These are phyloP conservation scores for Chaetomium globosum DNA, from an alignment of 2,329 filamentous ascomycete genomes.

Conservation along the genomic window DNA sequence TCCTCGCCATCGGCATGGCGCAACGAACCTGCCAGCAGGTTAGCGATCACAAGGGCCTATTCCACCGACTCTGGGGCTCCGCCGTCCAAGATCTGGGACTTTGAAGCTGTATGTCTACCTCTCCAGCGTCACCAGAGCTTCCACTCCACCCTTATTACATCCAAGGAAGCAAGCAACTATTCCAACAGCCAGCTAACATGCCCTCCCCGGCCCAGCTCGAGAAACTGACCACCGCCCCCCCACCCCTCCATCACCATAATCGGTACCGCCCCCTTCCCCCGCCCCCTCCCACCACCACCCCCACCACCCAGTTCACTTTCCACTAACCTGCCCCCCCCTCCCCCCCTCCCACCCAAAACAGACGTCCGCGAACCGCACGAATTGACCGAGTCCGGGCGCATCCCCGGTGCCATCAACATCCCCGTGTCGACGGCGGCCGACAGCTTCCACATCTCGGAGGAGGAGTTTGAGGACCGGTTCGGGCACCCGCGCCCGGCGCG, in stretches of 20 bases:
- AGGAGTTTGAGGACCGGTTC: conserved; percentile 82
- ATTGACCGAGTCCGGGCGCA: conserved; percentile 64
- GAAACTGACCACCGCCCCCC: conserved; percentile 41
- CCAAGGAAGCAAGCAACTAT: not conserved
- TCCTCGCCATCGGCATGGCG: not conserved
- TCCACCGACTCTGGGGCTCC: conserved; percentile 19
- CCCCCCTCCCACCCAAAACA: conserved; percentile 33
- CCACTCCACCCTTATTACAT: not conserved
- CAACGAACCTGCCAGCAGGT: not conserved
- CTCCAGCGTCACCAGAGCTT: not conserved
- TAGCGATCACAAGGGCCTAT: conserved; percentile 7
- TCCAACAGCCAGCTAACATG: not conserved
- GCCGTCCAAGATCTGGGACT: conserved; percentile 51
- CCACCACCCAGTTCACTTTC: not conserved
- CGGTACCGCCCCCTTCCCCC: conserved; percentile 43
- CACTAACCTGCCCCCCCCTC: not conserved
- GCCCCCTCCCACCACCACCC: not conserved
- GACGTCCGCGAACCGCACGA: conserved; percentile 76
- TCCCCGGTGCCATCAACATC: conserved; percentile 81
- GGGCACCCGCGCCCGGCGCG: conserved; percentile 69
- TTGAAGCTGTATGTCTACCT: conserved; percentile 46
- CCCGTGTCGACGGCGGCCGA: conserved; percentile 78
- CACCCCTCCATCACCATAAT: conserved; percentile 49
- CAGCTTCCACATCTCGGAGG: conserved; percentile 71
- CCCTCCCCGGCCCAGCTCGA: conserved; percentile 43